Percentiles rank a stretch among this genome's conserved stretches.
Conservation (phyloP, 345 rosid species). For the Capsella bursapastoris region DNA sequence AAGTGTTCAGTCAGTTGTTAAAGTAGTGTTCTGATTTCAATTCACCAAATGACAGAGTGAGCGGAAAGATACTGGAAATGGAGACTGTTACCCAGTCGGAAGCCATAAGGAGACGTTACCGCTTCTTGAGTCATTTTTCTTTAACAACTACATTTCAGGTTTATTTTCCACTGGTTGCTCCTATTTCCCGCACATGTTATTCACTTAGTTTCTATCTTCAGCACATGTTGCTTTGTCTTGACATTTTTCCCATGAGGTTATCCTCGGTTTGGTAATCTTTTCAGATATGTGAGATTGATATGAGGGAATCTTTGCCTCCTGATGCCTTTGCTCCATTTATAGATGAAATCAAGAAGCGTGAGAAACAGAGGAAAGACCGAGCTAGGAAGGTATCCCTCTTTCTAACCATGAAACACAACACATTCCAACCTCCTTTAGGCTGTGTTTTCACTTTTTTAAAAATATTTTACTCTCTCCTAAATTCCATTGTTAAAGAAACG, state of each 20-base stretch:
- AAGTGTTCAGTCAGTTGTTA: not conserved
- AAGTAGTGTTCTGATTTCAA: constrained; percentile 18
- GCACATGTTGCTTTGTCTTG: not conserved
- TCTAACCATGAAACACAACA: not conserved
- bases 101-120: constrained; percentile 83
- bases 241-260: constrained; percentile 1
- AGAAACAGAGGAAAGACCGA: constrained; percentile 74
- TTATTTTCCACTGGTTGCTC: constrained; percentile 10
- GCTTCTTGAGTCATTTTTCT: constrained; percentile 89
- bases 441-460: too few relatives aligned
- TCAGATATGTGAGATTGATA: constrained; percentile 93
- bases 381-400: constrained; percentile 65
- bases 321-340: constrained; percentile 75
- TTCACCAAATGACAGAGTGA: constrained; percentile 56
- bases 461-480: too few relatives aligned
- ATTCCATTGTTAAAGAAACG: too few relatives aligned
- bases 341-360: constrained; percentile 90
- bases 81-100: constrained; percentile 88
- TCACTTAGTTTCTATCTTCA: constrained; percentile 6
- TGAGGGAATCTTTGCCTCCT: constrained; percentile 68
- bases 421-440: not conserved
- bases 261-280: constrained; percentile 21
- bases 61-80: constrained; percentile 82
- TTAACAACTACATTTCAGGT: constrained; percentile 89
- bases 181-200: not conserved